Evolutionary conservation across 352 stramenopile species (phyloP), one percentile per base, ranked within the genome.

Genomic region (Phytopythium boreale): DNA sequence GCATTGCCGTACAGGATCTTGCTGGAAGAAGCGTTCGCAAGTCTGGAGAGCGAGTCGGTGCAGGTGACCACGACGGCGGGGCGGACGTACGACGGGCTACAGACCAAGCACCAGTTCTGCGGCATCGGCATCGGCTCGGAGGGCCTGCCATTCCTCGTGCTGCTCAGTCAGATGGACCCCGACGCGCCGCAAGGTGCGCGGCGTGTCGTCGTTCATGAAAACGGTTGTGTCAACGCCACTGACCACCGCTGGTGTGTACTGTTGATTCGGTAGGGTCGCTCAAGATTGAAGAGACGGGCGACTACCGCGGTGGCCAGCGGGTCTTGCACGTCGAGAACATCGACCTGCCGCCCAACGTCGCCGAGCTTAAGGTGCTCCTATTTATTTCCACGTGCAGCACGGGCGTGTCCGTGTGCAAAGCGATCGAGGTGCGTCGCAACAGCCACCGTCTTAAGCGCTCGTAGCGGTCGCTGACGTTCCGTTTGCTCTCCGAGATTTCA

Each of bases 91-190:
- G 51, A 65, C 0, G 78, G 80, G 3, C 44, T 77, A 0, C 60
- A 69, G 49, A 63, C 66, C 7, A 62, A 53, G 4, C 46, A 72
- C 1, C 47, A 49, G 17, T 60, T 82, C 43, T 88, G 76, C 47
- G 77, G 78, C 0, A 59, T 89, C 10, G 62, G 69, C 29, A 66
- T 89, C 6, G 72, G 76, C 11, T 61, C 76, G 0, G 66, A 76
- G n/a, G 78, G 76, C 0, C 67, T 74, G 4, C 70, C 77, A n/a
- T 75, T 90, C 41, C 69, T 87, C 22, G 65, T 77, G 27, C 36
- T 82, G 4, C 87, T 84, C 46, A 67, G 72, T 6, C 75, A 84
- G 70, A 82, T 86, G 70, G 77, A 88, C 19, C 77, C 77, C 0
- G 59, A 71, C 12, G 72, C 70, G 0, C 49, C 62, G 15, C 62